A percentile compares a stretch with the other conserved stretches of the same genome.
Evolutionary conservation across 768 basidiomycete species (phyloP).

Genomic region (Boletus vinaceobasis): DNA sequence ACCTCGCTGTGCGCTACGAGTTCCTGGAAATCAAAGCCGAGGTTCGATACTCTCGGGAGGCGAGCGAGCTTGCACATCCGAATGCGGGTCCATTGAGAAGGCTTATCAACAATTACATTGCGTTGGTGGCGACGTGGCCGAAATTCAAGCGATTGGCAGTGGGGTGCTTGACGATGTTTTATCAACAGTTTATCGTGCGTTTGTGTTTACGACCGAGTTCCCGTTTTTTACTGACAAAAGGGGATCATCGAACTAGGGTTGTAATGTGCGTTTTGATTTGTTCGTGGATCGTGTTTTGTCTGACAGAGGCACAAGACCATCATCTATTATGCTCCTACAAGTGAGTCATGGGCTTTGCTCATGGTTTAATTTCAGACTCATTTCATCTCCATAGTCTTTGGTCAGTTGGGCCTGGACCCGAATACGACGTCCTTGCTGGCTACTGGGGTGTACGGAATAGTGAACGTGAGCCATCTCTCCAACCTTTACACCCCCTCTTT

Average conservation of each 20-base stretch:
- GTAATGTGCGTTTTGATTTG: constrained; percentile 19
- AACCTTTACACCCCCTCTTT: not conserved
- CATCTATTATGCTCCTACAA: constrained; percentile 27
- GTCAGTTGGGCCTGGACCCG: constrained; percentile 38
- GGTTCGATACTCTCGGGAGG: constrained; percentile 26
- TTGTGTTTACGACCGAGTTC: not conserved
- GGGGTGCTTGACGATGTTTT: constrained; percentile 32
- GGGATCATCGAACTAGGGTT: constrained; percentile 17
- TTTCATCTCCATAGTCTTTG: constrained; percentile 33
- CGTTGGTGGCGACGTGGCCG: constrained; percentile 27
- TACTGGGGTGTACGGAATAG: constrained; percentile 40
- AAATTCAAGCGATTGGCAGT: constrained; percentile 31
- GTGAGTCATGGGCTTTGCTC: constrained; percentile 6
- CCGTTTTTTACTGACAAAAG: not conserved
- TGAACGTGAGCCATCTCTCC: constrained; percentile 19
- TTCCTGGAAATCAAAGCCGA: constrained; percentile 40
- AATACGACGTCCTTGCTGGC: constrained; percentile 41
- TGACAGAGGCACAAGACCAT: constrained; percentile 20
- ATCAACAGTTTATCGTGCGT: constrained; percentile 33
- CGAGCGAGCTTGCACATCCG: constrained; percentile 16
- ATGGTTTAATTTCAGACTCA: constrained; percentile 7
- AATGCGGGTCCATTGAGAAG: constrained; percentile 18
- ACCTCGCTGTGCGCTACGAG: constrained; percentile 36
- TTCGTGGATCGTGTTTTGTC: not conserved
- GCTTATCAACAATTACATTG: constrained; percentile 23